phyloP scores from a whole-genome alignment of 2,329 filamentous ascomycete genomes.

The Lecanosticta acicola region DNA sequence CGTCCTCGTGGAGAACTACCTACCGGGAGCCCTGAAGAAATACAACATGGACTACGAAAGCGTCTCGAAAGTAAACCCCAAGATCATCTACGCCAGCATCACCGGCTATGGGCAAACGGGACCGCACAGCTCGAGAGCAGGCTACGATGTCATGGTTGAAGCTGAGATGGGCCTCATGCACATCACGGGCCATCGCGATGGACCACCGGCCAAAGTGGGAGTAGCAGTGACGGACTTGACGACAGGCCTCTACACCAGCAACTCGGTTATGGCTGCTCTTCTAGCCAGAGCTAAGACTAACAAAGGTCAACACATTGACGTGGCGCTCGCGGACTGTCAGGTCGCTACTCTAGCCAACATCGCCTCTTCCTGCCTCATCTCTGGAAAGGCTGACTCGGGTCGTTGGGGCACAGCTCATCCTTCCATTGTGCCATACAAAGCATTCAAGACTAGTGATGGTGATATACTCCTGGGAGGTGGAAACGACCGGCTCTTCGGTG shows the following conservation, averaged over 20 bases:
- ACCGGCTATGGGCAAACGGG: constrained; percentile 96
- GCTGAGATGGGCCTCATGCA: constrained; percentile 98
- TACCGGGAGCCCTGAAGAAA: constrained; percentile 82
- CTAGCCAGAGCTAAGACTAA: constrained; percentile 69
- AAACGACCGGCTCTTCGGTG: constrained; percentile 57
- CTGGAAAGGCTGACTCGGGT: constrained; percentile 77
- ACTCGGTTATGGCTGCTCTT: constrained; percentile 90
- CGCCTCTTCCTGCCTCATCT: constrained; percentile 84
- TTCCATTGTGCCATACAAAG: constrained; percentile 94
- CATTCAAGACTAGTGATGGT: constrained; percentile 62
- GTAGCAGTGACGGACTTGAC: constrained; percentile 96
- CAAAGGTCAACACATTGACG: constrained; percentile 85
- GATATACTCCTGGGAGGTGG: constrained; percentile 60
- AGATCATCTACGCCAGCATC: constrained; percentile 88
- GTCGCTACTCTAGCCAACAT: constrained; percentile 93
- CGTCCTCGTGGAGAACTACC: constrained; percentile 93
- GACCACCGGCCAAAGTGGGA: constrained; percentile 91
- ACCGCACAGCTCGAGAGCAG: constrained; percentile 77
- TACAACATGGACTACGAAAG: constrained; percentile 86
- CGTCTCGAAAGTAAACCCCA: constrained; percentile 73
- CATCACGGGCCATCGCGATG: constrained; percentile 83
- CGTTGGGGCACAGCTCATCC: constrained; percentile 97
- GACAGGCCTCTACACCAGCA: constrained; percentile 89
- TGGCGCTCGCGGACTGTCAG: constrained; percentile 87
- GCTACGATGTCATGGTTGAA: constrained; percentile 99